Evolutionary conservation across 768 basidiomycete genomes (phyloP).

Genomic region (Trametes meyenii): DNA sequence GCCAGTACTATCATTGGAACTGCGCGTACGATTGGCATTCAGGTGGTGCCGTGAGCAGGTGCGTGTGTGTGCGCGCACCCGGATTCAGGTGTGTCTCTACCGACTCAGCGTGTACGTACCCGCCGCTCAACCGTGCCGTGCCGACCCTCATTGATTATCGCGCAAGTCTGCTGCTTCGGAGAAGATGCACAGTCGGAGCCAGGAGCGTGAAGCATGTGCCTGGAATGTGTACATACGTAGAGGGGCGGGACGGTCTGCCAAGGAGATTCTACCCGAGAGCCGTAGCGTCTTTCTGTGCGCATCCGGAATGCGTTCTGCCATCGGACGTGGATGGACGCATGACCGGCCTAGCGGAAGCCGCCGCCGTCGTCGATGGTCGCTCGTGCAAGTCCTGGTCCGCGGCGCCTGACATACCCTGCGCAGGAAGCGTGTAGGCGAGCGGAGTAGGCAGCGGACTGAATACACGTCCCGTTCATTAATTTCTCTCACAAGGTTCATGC

Average conservation of each 20-base stretch:
- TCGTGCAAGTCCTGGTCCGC: not conserved
- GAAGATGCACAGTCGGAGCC: conserved; percentile 18
- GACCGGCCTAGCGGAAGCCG: conserved; percentile 7
- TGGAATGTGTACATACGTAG: conserved; percentile 25
- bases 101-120: conserved; percentile 19
- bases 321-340: conserved; percentile 17
- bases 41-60: conserved; percentile 76
- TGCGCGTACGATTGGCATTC: conserved; percentile 85
- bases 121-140: conserved; percentile 18
- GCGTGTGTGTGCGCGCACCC: conserved; percentile 6
- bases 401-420: not conserved
- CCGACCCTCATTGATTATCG: conserved; percentile 19
- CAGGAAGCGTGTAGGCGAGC: conserved; percentile 15
- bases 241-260: conserved; percentile 16
- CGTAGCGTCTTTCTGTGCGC: conserved; percentile 21
- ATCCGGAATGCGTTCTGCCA: conserved; percentile 15
- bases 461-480: conserved; percentile 10
- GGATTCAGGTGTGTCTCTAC: conserved; percentile 12
- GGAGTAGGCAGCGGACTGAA: conserved; percentile 8
- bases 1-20: conserved; percentile 88
- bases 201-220: conserved; percentile 20
- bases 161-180: conserved; percentile 7
- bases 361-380: not conserved
- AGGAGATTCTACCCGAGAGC: conserved; percentile 21
- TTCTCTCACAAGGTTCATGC: conserved; percentile 23